phyloP scores from a whole-genome alignment of 2,329 filamentous ascomycete species.

The Trichophyton simii region DNA sequence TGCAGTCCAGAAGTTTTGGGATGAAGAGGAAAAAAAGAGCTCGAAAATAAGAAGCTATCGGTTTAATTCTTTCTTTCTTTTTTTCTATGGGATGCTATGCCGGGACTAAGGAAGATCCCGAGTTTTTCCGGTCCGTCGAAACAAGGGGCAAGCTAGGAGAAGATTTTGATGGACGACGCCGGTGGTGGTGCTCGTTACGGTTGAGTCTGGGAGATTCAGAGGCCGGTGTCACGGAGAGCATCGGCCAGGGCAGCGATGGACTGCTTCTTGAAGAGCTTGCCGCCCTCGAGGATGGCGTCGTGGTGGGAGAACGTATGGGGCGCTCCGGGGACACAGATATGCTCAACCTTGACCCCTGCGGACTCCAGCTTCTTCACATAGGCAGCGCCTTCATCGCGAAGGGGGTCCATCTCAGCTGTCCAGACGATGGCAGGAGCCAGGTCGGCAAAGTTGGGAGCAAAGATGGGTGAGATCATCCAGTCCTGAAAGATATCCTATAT shows the following conservation, averaged over 20 bases:
- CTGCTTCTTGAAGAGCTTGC: conserved; percentile 19
- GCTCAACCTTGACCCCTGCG: conserved; percentile 24
- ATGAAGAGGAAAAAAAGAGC: background rate
- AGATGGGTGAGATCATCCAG: conserved; percentile 33
- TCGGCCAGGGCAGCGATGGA: conserved; percentile 20
- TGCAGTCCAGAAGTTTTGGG: background rate
- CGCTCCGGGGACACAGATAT: conserved; percentile 22
- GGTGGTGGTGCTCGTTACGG: too few relatives aligned
- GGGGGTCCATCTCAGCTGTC: conserved; percentile 31
- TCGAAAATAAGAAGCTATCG: background rate
- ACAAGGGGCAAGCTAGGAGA: background rate
- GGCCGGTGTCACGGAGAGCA: conserved; percentile 12
- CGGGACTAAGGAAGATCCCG: background rate
- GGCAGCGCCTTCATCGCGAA: conserved; percentile 31
- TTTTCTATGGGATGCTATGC: too few relatives aligned
- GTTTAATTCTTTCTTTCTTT: background rate
- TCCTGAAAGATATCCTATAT: conserved; percentile 18
- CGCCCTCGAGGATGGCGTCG: conserved; percentile 23
- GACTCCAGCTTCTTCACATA: conserved; percentile 28
- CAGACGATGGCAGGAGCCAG: conserved; percentile 29
- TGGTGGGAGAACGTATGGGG: conserved; percentile 24
- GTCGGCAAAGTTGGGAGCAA: conserved; percentile 23
- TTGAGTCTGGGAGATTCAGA: too few relatives aligned
- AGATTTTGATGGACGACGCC: background rate
- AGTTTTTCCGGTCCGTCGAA: conserved; percentile 1